Evolutionary conservation across 164 flowering plant genomes (phyloP).

Genomic region (Liquidambar formosana): DNA sequence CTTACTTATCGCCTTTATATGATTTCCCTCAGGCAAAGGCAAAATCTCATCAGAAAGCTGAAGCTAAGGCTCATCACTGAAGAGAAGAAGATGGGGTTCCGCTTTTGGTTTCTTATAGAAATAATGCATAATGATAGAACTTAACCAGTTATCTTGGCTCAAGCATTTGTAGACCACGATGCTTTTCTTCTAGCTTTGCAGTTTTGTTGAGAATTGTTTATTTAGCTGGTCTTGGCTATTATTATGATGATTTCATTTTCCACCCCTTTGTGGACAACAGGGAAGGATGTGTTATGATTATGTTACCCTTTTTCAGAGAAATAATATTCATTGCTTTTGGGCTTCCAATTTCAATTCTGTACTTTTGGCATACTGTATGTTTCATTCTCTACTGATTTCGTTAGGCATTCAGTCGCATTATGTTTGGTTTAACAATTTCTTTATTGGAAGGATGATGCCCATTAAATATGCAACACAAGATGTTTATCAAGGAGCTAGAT

Average conservation of each 20-base stretch:
- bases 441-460: too few relatives aligned
- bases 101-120: not conserved
- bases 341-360: not conserved
- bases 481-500: too few relatives aligned
- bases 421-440: too few relatives aligned
- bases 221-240: not conserved
- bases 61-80: slow-evolving; percentile 54
- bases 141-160: not conserved
- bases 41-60: slow-evolving; percentile 54
- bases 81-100: not conserved
- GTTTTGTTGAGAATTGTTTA: slow-evolving; percentile 4
- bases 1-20: not conserved
- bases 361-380: not conserved
- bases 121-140: slow-evolving; percentile 23
- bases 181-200: not conserved
- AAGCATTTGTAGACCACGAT: slow-evolving; percentile 8
- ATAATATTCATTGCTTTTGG: not conserved
- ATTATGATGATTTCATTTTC: not conserved
- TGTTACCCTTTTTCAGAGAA: not conserved
- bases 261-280: not conserved
- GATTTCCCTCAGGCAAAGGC: slow-evolving; percentile 41
- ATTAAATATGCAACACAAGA: too few relatives aligned
- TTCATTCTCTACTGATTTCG: not conserved
- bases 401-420: too few relatives aligned
- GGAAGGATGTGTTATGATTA: not conserved